These are phyloP conservation scores for Rhypophila decipiens DNA, from an alignment of 495 filamentous ascomycete genomes.

Conservation along the genomic window DNA sequence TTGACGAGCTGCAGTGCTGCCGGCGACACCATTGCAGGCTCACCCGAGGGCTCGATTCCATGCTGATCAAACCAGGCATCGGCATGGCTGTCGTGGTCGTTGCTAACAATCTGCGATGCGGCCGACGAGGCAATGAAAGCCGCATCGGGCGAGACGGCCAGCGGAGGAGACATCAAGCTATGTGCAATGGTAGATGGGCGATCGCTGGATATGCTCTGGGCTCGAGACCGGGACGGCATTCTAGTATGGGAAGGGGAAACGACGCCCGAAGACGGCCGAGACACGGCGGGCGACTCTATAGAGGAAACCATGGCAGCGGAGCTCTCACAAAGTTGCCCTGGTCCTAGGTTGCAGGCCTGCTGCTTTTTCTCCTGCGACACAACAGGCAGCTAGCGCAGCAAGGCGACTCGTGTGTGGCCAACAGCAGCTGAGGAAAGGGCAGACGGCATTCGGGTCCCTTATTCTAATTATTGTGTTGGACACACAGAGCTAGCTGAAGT, in stretches of 20 bases:
- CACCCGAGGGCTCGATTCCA: constrained; percentile 54
- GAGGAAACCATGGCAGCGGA: constrained; percentile 16
- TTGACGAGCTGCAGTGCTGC: constrained; percentile 78
- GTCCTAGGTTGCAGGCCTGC: constrained; percentile 10
- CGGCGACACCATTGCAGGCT: constrained; percentile 67
- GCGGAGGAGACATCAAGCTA: constrained; percentile 53
- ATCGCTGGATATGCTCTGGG: constrained; percentile 53
- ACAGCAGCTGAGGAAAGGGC: constrained; percentile 4
- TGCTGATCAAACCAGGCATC: constrained; percentile 59
- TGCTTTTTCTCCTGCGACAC: constrained; percentile 14
- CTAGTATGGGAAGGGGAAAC: constrained; percentile 27
- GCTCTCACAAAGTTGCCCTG: neutral
- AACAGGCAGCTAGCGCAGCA: constrained; percentile 9
- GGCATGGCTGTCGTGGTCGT: constrained; percentile 71
- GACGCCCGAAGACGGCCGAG: constrained; percentile 34
- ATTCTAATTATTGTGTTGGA: neutral
- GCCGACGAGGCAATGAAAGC: constrained; percentile 86
- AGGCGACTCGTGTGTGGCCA: constrained; percentile 6
- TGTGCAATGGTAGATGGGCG: constrained; percentile 42
- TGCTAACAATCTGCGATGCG: constrained; percentile 85
- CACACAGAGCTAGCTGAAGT: constrained; percentile 1
- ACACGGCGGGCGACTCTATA: constrained; percentile 31
- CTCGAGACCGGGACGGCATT: constrained; percentile 32
- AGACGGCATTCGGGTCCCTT: constrained; percentile 8
- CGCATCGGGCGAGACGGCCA: constrained; percentile 67